These are phyloP conservation scores for Dothistroma pini DNA, from an alignment of 2,329 filamentous ascomycete genomes.

Conservation along the genomic window DNA sequence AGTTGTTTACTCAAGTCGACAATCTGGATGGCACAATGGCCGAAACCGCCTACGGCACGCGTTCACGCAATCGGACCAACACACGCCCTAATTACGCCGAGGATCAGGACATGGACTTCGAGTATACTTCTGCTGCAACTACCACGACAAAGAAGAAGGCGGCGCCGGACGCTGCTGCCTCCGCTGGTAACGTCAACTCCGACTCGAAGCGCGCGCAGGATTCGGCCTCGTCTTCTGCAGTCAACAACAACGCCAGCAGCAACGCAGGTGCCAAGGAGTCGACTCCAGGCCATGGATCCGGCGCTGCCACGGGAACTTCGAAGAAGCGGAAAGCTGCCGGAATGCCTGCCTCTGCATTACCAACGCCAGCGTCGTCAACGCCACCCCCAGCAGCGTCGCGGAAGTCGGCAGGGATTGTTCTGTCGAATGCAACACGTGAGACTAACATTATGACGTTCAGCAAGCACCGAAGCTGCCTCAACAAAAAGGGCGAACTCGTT, in stretches of 20 bases:
- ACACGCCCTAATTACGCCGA: slow-evolving; percentile 93
- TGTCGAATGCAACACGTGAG: slow-evolving; percentile 51
- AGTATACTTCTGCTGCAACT: slow-evolving; percentile 50
- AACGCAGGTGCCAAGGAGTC: slow-evolving; percentile 16
- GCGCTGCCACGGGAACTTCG: slow-evolving; percentile 56
- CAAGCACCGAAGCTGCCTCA: slow-evolving; percentile 61
- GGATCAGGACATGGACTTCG: slow-evolving; percentile 87
- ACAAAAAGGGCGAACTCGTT: slow-evolving; percentile 70
- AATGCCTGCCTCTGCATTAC: slow-evolving; percentile 29
- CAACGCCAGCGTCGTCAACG: slow-evolving; percentile 22
- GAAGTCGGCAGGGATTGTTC: slow-evolving; percentile 36
- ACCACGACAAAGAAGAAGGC: slow-evolving; percentile 37
- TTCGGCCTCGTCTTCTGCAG: slow-evolving; percentile 8
- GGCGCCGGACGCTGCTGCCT: slow-evolving; percentile 25
- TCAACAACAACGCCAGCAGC: slow-evolving; percentile 11
- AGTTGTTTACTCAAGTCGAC: slow-evolving; percentile 20
- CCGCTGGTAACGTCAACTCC: slow-evolving; percentile 11
- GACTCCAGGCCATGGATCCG: slow-evolving; percentile 43
- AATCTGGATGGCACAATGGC: slow-evolving; percentile 27
- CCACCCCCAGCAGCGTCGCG: slow-evolving; percentile 26
- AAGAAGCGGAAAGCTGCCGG: slow-evolving; percentile 82
- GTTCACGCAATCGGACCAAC: slow-evolving; percentile 81
- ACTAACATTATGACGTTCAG: slow-evolving; percentile 90
- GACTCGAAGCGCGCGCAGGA: slow-evolving; percentile 15
- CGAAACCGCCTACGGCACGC: slow-evolving; percentile 72